Evolutionary conservation across 202 grass and related monocot genomes (phyloP).

Genomic region (Cymbopogon flexuosus): DNA sequence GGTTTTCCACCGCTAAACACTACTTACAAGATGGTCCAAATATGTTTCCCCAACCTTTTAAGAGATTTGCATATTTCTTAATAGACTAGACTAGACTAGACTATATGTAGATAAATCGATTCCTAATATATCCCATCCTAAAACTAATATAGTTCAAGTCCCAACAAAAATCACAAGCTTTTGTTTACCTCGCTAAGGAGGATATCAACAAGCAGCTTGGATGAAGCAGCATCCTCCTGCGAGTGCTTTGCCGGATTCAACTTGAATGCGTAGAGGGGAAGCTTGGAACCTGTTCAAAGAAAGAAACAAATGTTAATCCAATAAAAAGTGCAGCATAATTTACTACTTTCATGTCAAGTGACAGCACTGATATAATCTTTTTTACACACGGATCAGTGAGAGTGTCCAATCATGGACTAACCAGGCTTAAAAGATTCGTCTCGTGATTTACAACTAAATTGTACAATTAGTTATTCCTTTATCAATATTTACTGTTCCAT

Average conservation of each 20-base stretch:
- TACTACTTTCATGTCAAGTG: background rate
- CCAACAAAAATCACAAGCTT: background rate
- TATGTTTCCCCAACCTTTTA: background rate
- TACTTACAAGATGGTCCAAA: background rate
- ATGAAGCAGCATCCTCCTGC: slow-evolving; percentile 22
- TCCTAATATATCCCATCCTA: background rate
- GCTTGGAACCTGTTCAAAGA: slow-evolving; percentile 61
- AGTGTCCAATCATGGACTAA: too few species aligned
- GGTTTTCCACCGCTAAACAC: background rate
- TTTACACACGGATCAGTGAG: too few species aligned
- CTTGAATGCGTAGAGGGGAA: slow-evolving; percentile 73
- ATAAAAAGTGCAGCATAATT: background rate
- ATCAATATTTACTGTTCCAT: too few species aligned
- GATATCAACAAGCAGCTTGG: slow-evolving; percentile 68
- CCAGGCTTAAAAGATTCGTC: too few species aligned
- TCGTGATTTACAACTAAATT: too few species aligned
- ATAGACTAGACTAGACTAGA: too few species aligned
- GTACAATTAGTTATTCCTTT: too few species aligned
- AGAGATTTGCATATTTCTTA: background rate
- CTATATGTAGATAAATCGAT: background rate
- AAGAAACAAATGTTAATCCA: slow-evolving; percentile 21
- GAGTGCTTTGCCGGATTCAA: slow-evolving; percentile 16
- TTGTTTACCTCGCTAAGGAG: slow-evolving; percentile 74
- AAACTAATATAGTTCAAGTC: background rate
- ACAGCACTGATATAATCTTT: background rate